Evolutionary conservation across 2,329 filamentous ascomycete species (phyloP).

Genomic region (Aspergillus novofumigatus): DNA sequence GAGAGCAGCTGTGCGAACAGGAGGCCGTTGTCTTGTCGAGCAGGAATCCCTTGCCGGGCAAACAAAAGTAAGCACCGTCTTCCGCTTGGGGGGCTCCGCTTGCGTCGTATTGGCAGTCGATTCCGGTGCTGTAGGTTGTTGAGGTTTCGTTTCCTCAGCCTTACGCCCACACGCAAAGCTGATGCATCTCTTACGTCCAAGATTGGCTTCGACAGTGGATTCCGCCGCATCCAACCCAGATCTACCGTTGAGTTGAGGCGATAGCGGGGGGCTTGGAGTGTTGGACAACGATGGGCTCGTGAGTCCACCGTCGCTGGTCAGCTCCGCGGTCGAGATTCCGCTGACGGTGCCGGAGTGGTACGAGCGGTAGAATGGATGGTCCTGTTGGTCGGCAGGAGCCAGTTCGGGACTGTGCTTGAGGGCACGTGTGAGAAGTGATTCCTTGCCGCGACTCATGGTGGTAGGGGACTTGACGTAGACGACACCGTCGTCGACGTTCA

Average conservation of each 20-base stretch:
- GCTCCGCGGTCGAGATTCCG: slow-evolving; percentile 76
- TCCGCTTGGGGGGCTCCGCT: slow-evolving; percentile 37
- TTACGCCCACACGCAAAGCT: slow-evolving; percentile 82
- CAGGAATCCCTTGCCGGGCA: slow-evolving; percentile 39
- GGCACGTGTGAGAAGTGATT: slow-evolving; percentile 84
- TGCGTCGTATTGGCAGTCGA: slow-evolving; percentile 11
- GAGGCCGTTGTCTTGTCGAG: slow-evolving; percentile 24
- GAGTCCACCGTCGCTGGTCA: slow-evolving; percentile 90
- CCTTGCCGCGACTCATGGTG: slow-evolving; percentile 54
- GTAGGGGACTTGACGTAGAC: slow-evolving; percentile 47
- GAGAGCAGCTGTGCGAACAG: slow-evolving; percentile 18
- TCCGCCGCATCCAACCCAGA: slow-evolving; percentile 42
- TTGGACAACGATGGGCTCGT: slow-evolving; percentile 85
- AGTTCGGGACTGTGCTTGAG: slow-evolving; percentile 64
- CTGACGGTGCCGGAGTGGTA: slow-evolving; percentile 69
- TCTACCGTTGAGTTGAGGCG: slow-evolving; percentile 36
- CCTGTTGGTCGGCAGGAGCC: slow-evolving; percentile 34
- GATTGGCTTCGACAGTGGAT: slow-evolving; percentile 56
- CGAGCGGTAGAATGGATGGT: slow-evolving; percentile 56
- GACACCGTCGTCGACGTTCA: slow-evolving; percentile 25
- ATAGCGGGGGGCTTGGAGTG: slow-evolving; percentile 81
- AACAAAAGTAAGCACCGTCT: slow-evolving; percentile 45
- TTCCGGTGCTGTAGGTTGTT: slow-evolving; percentile 21
- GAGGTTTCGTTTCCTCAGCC: slow-evolving; percentile 43
- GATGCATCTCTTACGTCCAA: slow-evolving; percentile 81